Conservation (phyloP, 805 yeast species). For the Metschnikowia lochheadii region DNA sequence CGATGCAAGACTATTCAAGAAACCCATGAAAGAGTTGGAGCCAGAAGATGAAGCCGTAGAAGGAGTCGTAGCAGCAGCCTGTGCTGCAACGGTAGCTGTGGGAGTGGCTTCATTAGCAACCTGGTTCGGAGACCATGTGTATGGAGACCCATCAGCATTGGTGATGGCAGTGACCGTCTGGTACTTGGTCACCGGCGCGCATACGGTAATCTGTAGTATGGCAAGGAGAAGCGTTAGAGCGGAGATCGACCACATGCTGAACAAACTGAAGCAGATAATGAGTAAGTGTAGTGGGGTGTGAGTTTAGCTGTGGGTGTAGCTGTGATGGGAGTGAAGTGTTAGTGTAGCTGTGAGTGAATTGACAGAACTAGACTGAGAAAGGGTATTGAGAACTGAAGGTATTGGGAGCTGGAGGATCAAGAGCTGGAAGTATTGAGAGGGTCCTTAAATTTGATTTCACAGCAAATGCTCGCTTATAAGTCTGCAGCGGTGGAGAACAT, state of each 20-base stretch:
- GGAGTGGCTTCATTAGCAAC: background rate
- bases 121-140: slow-evolving; percentile 6
- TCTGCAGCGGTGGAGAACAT: background rate
- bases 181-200: slow-evolving; percentile 14
- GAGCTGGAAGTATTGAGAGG: too few relatives aligned
- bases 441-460: background rate
- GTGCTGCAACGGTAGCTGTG: slow-evolving; percentile 8
- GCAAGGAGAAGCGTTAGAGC: slow-evolving; percentile 5
- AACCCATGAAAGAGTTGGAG: background rate
- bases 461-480: background rate
- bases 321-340: too few relatives aligned
- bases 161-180: slow-evolving; percentile 13
- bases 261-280: background rate
- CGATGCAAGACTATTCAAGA: slow-evolving; percentile 3
- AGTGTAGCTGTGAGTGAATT: too few relatives aligned
- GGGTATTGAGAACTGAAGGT: background rate
- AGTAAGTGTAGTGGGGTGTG: background rate
- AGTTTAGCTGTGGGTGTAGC: too few relatives aligned
- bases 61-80: slow-evolving; percentile 6
- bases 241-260: slow-evolving; percentile 1
- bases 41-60: background rate
- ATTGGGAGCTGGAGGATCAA: background rate
- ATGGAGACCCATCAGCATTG: slow-evolving; percentile 13
- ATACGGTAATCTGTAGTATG: slow-evolving; percentile 1
- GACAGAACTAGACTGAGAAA: background rate